phyloP scores from a whole-genome alignment of 495 filamentous ascomycete genomes.

The Daldinia grandis region DNA sequence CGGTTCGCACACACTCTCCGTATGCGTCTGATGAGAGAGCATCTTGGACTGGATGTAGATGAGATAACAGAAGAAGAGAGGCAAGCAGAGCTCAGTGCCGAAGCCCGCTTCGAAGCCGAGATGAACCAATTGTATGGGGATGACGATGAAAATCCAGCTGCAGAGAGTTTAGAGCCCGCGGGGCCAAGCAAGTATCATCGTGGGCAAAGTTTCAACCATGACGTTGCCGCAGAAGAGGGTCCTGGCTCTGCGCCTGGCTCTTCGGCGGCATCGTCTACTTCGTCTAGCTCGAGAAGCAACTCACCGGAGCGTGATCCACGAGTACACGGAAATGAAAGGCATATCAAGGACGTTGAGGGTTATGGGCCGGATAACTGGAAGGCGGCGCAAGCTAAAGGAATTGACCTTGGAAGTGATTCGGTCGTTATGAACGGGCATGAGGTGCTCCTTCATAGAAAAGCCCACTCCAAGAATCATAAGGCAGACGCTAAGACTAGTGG shows the following conservation, averaged over 20 bases:
- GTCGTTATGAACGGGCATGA: conserved; percentile 68
- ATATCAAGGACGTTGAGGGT: conserved; percentile 80
- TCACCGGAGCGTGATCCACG: conserved; percentile 67
- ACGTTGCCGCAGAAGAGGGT: conserved; percentile 74
- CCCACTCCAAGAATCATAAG: conserved; percentile 31
- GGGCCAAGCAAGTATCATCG: conserved; percentile 24
- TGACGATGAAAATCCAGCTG: conserved; percentile 45
- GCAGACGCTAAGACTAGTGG: conserved; percentile 13
- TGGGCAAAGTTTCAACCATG: conserved; percentile 80
- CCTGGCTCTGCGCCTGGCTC: conserved; percentile 55
- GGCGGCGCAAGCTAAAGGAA: conserved; percentile 61
- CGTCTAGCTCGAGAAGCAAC: conserved; percentile 46
- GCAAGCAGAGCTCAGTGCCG: conserved; percentile 59
- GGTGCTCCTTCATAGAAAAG: conserved; percentile 61
- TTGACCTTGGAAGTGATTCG: conserved; percentile 71
- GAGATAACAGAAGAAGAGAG: conserved; percentile 85
- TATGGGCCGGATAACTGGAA: conserved; percentile 76
- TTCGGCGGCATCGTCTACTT: conserved; percentile 24
- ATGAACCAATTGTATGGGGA: conserved; percentile 63
- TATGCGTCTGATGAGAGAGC: conserved; percentile 94
- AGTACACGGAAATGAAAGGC: conserved; percentile 68
- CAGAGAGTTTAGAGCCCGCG: conserved; percentile 40
- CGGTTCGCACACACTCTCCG: conserved; percentile 92
- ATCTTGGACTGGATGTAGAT: conserved; percentile 94
- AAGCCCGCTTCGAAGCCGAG: conserved; percentile 60